Evolutionary conservation across 106 monocot species (phyloP), one percentile per base, ranked within the genome.

Genomic region (Dioscorea alata): DNA sequence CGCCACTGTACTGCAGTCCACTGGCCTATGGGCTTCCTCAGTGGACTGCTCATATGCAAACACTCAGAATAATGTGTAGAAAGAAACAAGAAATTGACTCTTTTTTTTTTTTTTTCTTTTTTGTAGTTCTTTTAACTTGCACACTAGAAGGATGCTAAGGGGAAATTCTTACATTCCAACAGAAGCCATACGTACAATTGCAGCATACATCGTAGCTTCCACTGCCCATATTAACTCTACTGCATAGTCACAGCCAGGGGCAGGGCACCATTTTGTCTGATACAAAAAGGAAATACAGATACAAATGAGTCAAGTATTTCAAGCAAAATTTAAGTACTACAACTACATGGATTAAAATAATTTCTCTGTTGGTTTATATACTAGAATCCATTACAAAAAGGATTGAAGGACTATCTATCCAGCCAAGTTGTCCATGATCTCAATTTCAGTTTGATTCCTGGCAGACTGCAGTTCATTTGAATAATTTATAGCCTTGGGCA

Each of bases 191-290:
- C 2, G 71, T 60, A 67, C 77, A 71, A 34, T 64, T 64, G 48
- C 70, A 69, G 31, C 21, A 57, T 28, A 75, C 67, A 60, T 75
- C 74, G 51, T 50, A 76, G 54, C 52, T 76, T 14, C 63, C 75
- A 76, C 69, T 63, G 20, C 75, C 75, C 17, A 71, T 33, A 33
- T 52, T 63, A 66, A 78, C 13, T 71, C 64, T 17, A 71, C 65
- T 49, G 77, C 77, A 66, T 28, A 78, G 19, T 78, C 77, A 52
- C 77, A 78, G 8, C 77, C 77, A 78, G 77, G 77, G 60, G 77
- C 77, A 66, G 77, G 77, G 28, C 77, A 78, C 77, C 77, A 78
- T 70, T 78, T 78, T n/a, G 66, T 71, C 77, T 78, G 63, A 31
- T 18, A 49, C 50, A 63, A 71, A 60, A 17, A 65, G 48, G 2